phyloP scores from a whole-genome alignment of 75 land plant species.

The Isoetes taiwanensis region DNA sequence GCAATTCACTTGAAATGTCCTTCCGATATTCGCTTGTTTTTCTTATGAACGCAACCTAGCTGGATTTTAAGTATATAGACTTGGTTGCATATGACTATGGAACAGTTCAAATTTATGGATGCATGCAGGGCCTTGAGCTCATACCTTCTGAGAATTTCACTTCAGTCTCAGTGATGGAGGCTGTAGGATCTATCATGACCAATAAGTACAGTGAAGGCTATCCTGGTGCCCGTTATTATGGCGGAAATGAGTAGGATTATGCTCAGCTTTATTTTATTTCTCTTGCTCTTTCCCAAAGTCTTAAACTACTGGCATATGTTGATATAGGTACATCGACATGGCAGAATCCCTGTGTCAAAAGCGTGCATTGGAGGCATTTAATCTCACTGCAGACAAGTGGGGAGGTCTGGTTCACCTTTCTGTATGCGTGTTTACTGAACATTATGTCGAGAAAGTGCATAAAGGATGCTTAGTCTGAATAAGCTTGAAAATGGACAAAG shows the following conservation, averaged over 20 bases:
- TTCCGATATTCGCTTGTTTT: not conserved
- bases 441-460: no score
- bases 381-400: constrained; percentile 61
- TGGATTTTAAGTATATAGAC: not conserved
- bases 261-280: constrained; percentile 9
- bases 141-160: constrained; percentile 83
- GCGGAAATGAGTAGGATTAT: constrained; percentile 79
- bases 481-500: no score
- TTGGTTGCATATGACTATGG: constrained; percentile 28
- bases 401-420: constrained; percentile 39
- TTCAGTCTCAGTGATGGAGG: constrained; percentile 70
- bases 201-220: constrained; percentile 79
- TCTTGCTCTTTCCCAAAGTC: not conserved
- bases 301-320: not conserved
- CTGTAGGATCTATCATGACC: constrained; percentile 74
- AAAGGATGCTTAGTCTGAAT: no score
- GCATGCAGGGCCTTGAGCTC: constrained; percentile 59
- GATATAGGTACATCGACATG: constrained; percentile 47
- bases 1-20: not conserved
- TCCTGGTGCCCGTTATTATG: constrained; percentile 80
- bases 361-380: constrained; percentile 62
- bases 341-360: constrained; percentile 68
- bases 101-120: not conserved
- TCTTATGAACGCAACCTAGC: not conserved
- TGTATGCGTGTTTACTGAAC: not conserved